These are phyloP conservation scores for Boeremia lycopersici DNA, from an alignment of 2,329 filamentous ascomycete genomes.

Conservation along the genomic window DNA sequence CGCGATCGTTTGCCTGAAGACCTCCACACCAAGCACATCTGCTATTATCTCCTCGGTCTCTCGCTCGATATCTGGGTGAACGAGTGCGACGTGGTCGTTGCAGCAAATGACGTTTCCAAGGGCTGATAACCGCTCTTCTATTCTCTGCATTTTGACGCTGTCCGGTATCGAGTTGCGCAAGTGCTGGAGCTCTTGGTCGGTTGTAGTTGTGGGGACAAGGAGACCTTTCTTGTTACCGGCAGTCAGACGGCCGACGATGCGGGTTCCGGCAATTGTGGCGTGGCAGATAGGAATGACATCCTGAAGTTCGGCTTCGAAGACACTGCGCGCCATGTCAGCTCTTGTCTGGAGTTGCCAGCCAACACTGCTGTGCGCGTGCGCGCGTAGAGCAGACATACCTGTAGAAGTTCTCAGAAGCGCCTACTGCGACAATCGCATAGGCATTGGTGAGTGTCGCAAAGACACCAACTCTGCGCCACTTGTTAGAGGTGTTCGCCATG, in stretches of 20 bases:
- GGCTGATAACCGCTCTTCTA: conserved; percentile 94
- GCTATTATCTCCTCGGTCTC: conserved; percentile 99
- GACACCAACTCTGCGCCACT: conserved; percentile 78
- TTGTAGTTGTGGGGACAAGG: conserved; percentile 92
- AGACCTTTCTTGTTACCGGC: conserved; percentile 97
- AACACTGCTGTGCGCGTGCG: neutral
- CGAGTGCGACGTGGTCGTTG: conserved; percentile 95
- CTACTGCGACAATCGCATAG: conserved; percentile 91
- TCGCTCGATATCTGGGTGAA: conserved; percentile 94
- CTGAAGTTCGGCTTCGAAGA: conserved; percentile 97
- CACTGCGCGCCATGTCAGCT: conserved; percentile 56
- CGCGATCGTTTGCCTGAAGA: conserved; percentile 92
- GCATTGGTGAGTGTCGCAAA: conserved; percentile 97
- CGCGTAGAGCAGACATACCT: conserved; percentile 57
- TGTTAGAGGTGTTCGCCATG: conserved; percentile 19
- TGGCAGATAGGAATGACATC: conserved; percentile 97
- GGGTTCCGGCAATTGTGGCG: conserved; percentile 93
- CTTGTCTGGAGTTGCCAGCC: neutral
- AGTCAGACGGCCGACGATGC: conserved; percentile 94
- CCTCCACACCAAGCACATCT: conserved; percentile 87
- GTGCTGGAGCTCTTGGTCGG: conserved; percentile 97
- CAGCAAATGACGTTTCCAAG: conserved; percentile 95
- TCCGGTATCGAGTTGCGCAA: conserved; percentile 94
- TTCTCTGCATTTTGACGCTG: conserved; percentile 89
- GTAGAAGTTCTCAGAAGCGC: conserved; percentile 99